A percentile compares a stretch with the other conserved stretches of the same genome.
These are phyloP conservation scores for Fagopyrum esculentum DNA, from an alignment of 148 eudicot species.

Conservation along the genomic window DNA sequence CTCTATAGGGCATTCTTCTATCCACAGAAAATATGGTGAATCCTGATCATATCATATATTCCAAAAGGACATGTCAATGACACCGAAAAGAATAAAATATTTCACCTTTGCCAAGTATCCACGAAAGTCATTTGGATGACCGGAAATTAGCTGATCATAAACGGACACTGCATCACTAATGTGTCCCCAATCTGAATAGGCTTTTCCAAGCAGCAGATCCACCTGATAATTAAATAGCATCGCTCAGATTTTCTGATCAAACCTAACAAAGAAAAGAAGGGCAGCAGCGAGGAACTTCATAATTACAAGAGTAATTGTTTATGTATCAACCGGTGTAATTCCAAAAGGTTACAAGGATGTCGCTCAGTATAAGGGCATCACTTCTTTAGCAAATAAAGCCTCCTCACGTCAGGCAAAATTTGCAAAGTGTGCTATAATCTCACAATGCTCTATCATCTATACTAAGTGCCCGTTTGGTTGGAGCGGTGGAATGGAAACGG, in stretches of 20 bases:
- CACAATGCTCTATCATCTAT: too few species aligned
- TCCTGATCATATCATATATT: background rate
- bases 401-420: too few species aligned
- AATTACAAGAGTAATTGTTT: background rate
- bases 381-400: too few species aligned
- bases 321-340: background rate
- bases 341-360: too few species aligned
- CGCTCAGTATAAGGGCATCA: too few species aligned
- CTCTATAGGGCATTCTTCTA: too few species aligned
- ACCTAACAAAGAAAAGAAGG: background rate
- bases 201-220: slow-evolving; percentile 92
- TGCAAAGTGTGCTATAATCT: too few species aligned
- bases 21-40: background rate
- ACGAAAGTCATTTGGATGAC: slow-evolving; percentile 76
- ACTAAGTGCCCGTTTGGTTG: too few species aligned
- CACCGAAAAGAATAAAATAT: background rate
- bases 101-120: slow-evolving; percentile 90
- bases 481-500: too few species aligned
- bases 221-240: slow-evolving; percentile 40
- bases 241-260: background rate
- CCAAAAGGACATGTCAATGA: background rate
- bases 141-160: slow-evolving; percentile 79
- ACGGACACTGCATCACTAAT: slow-evolving; percentile 82
- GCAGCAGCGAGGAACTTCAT: too few species aligned
- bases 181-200: slow-evolving; percentile 97